Evolutionary conservation across 352 stramenopile species (phyloP).

Genomic region (Globisporangium carolinianum): DNA sequence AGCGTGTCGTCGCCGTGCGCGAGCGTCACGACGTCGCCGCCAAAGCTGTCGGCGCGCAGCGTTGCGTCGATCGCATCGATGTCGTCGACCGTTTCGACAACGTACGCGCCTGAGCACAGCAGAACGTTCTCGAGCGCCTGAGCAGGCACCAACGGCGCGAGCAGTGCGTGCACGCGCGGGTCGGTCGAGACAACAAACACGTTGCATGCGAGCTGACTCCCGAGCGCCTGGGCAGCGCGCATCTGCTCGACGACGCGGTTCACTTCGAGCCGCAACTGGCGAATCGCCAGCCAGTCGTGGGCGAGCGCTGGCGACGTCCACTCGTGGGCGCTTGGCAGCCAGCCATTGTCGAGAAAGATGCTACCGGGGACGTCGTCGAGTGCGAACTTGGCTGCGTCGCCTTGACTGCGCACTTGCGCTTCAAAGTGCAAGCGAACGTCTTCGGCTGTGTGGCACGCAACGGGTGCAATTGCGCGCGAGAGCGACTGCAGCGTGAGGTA

Average conservation of each 20-base stretch:
- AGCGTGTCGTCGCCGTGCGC: slow-evolving; percentile 25
- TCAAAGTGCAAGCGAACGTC: slow-evolving; percentile 92
- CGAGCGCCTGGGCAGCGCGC: slow-evolving; percentile 41
- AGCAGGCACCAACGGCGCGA: slow-evolving; percentile 52
- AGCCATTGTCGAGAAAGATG: slow-evolving; percentile 67
- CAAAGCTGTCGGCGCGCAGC: slow-evolving; percentile 19
- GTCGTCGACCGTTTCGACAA: slow-evolving; percentile 30
- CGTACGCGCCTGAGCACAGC: slow-evolving; percentile 52
- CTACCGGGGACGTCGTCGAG: slow-evolving; percentile 55
- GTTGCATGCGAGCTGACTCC: slow-evolving; percentile 74
- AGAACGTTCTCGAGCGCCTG: slow-evolving; percentile 71
- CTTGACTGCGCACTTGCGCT: slow-evolving; percentile 23
- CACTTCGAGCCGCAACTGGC: slow-evolving; percentile 78
- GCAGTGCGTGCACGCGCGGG: slow-evolving; percentile 30
- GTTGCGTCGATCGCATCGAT: slow-evolving; percentile 26
- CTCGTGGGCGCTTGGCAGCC: slow-evolving; percentile 43
- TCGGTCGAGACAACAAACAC: slow-evolving; percentile 39
- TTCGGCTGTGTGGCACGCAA: slow-evolving; percentile 95
- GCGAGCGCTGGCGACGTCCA: slow-evolving; percentile 48
- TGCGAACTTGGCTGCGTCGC: slow-evolving; percentile 16
- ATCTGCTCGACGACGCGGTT: slow-evolving; percentile 76
- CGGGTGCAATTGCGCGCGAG: slow-evolving; percentile 71
- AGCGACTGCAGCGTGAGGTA: slow-evolving; percentile 60
- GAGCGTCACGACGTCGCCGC: slow-evolving; percentile 21
- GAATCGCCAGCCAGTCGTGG: slow-evolving; percentile 85